Evolutionary conservation across 345 rosid species (phyloP).

Genomic region (Moricandia moricandioides): DNA sequence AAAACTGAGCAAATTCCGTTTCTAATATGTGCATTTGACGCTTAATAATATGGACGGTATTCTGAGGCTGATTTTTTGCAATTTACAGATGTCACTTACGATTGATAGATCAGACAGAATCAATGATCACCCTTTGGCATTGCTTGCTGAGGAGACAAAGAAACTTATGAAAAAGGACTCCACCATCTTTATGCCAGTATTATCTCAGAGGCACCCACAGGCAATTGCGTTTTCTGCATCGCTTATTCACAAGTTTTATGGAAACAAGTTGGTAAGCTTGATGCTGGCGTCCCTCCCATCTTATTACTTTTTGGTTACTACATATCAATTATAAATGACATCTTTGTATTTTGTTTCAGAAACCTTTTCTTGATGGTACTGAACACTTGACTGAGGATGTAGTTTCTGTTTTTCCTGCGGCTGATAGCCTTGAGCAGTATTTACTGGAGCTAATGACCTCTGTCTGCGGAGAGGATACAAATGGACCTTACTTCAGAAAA

Average conservation of each 20-base stretch:
- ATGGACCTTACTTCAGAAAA: constrained; percentile 63
- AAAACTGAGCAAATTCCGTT: not conserved
- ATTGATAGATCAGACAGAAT: constrained; percentile 65
- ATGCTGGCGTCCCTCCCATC: constrained; percentile 23
- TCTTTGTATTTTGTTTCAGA: constrained; percentile 50
- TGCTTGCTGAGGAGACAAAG: constrained; percentile 87
- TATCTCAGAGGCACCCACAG: constrained; percentile 79
- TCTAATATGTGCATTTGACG: not conserved
- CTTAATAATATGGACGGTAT: constrained; percentile 15
- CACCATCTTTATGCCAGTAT: constrained; percentile 64
- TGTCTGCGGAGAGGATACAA: constrained; percentile 56
- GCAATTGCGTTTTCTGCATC: constrained; percentile 72
- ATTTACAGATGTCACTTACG: constrained; percentile 58
- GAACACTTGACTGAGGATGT: constrained; percentile 93
- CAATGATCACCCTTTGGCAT: constrained; percentile 70
- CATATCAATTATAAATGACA: constrained; percentile 23
- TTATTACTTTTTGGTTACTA: constrained; percentile 13
- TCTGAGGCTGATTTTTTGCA: constrained; percentile 21
- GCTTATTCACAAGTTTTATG: constrained; percentile 87
- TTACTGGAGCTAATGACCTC: constrained; percentile 62
- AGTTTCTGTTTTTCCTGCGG: constrained; percentile 84
- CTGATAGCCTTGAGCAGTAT: constrained; percentile 88
- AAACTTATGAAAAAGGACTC: constrained; percentile 78
- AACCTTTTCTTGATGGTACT: constrained; percentile 84
- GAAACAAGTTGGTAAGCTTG: constrained; percentile 76